Evolutionary conservation across 768 basidiomycete species (phyloP), one percentile per base, ranked within the genome.

Genomic region (Rhodotorula graminis): DNA sequence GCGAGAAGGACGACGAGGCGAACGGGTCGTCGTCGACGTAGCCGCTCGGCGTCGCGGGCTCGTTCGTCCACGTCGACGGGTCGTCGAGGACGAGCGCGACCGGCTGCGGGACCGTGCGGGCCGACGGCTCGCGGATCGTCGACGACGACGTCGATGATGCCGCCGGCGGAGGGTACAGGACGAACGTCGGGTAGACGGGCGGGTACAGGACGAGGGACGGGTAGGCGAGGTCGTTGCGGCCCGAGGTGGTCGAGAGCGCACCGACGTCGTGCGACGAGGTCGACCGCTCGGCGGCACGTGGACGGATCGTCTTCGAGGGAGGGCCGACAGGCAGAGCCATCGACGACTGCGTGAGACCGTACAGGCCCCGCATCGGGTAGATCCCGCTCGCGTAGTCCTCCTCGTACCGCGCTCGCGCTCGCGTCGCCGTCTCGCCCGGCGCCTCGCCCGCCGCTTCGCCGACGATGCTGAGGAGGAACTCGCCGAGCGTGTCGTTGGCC

Each of bases 181-280:
- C 19, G n/a, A 74, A 8, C 37, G 44, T 9, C 0, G 73, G 73
- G 27, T 59, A 70, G 44, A 40, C 58, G 1, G 73, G 23, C 2
- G 65, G 69, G 58, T 71, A 68, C 42, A 71, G 37, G 0, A 40
- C n/a, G 53, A 65, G 29, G 40, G 52, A 40, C 1, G 65, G 65
- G 40, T 68, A 70, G 3, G 27, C 15, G 7, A 27, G 37, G 8
- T 8, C 2, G n/a, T 4, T 19, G 40, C 61, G 31, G 21, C 7
- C 52, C 53, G 19, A 58, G 8, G 27, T 27, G 11, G 37, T 33
- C 6, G 31, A 21, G 14, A 19, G 18, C 29, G 33, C 8, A 12
- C 2, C 18, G 44, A 14, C 6, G 44, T 15, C 37, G 52, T 33
- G 15, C 29, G 9, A 16, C 47, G 61, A 2, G 29, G 46, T 9